Evolutionary conservation across 1,284 basidiomycete species (phyloP).

Genomic region (Ganoderma lingzhi): DNA sequence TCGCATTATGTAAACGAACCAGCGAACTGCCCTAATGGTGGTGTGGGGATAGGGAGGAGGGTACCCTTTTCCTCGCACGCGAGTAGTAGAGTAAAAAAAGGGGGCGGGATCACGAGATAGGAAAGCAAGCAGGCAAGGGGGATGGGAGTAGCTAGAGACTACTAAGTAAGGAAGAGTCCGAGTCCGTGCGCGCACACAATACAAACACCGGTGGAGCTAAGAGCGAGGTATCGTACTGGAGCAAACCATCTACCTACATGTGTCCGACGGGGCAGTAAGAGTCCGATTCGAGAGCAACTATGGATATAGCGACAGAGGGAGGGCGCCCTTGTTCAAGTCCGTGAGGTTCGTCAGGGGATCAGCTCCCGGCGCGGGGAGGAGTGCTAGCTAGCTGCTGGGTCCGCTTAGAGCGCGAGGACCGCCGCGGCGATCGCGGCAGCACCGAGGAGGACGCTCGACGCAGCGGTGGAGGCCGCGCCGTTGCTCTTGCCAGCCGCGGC

Average conservation of each 20-base stretch:
- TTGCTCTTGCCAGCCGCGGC: constrained; percentile 40
- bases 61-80: constrained; percentile 47
- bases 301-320: constrained; percentile 24
- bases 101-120: constrained; percentile 32
- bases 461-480: constrained; percentile 58
- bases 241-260: constrained; percentile 28
- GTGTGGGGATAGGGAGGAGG: constrained; percentile 27
- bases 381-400: background rate
- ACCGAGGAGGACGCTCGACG: constrained; percentile 58
- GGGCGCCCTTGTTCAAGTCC: constrained; percentile 22
- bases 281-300: constrained; percentile 18
- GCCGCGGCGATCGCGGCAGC: constrained; percentile 59
- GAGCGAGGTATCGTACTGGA: constrained; percentile 29
- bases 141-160: constrained; percentile 13
- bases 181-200: constrained; percentile 32
- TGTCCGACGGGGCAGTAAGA: constrained; percentile 21
- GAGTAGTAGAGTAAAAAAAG: constrained; percentile 39
- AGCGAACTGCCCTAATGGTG: constrained; percentile 38
- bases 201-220: constrained; percentile 23
- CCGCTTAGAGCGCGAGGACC: constrained; percentile 61
- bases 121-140: constrained; percentile 29
- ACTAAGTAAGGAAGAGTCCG: constrained; percentile 32
- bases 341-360: constrained; percentile 23
- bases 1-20: constrained; percentile 35
- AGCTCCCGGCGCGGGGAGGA: background rate